Percentiles rank a stretch among this genome's conserved stretches.
These are phyloP conservation scores for Zygosaccharomyces sapae DNA, from an alignment of 1,139 yeast species.

Conservation along the genomic window DNA sequence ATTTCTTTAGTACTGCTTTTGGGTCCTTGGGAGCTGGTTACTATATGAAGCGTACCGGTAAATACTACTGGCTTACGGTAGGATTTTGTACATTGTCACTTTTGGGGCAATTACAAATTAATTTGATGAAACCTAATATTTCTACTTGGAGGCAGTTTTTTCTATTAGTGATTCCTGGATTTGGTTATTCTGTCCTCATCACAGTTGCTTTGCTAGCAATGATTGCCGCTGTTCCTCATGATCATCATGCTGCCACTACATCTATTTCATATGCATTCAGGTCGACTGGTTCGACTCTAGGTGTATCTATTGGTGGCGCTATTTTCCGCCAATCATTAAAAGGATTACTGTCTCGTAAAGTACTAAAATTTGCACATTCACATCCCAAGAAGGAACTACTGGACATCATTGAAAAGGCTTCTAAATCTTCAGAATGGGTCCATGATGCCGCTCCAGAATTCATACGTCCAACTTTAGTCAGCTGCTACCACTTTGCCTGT, in stretches of 20 bases:
- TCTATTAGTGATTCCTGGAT: slow-evolving; percentile 45
- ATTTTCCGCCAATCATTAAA: slow-evolving; percentile 42
- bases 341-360: slow-evolving; percentile 25
- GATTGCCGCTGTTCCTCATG: slow-evolving; percentile 58
- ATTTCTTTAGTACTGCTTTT: slow-evolving; percentile 61
- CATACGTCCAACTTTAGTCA: slow-evolving; percentile 44
- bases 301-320: slow-evolving; percentile 66
- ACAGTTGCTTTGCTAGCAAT: slow-evolving; percentile 65
- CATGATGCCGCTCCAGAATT: slow-evolving; percentile 46
- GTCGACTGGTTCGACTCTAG: slow-evolving; percentile 69
- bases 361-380: slow-evolving; percentile 31
- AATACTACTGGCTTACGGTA: slow-evolving; percentile 51
- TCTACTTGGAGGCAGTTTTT: slow-evolving; percentile 36
- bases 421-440: slow-evolving; percentile 55
- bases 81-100: slow-evolving; percentile 44
- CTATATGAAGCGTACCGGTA: slow-evolving; percentile 67
- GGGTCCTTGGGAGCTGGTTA: slow-evolving; percentile 70
- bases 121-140: slow-evolving; percentile 32
- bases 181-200: slow-evolving; percentile 57
- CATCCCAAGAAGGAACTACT: slow-evolving; percentile 40
- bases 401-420: slow-evolving; percentile 48
- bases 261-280: slow-evolving; percentile 73
- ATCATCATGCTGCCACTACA: slow-evolving; percentile 67
- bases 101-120: slow-evolving; percentile 45
- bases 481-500: slow-evolving; percentile 49